Evolutionary conservation across 306 rosid species (phyloP).

Genomic region (Corylus americana): DNA sequence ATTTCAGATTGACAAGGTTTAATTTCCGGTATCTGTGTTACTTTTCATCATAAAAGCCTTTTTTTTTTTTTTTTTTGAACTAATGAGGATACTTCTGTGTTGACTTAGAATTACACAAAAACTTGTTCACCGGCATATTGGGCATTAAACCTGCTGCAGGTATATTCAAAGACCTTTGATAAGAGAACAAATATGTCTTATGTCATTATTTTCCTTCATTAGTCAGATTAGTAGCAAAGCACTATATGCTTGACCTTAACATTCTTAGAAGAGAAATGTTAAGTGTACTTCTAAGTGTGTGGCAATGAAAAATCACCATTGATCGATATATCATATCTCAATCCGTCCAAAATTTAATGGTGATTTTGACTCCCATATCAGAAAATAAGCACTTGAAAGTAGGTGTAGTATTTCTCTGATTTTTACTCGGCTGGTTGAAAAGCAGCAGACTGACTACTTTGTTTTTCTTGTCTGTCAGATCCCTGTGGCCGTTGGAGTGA

Average conservation of each 20-base stretch:
- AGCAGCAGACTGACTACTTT: background rate
- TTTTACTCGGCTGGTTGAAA: background rate
- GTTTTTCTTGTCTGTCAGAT: slow-evolving; percentile 43
- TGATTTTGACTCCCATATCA: too few relatives aligned
- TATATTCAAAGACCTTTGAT: slow-evolving; percentile 5
- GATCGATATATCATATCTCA: too few relatives aligned
- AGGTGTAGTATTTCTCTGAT: too few relatives aligned
- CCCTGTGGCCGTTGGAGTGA: slow-evolving; percentile 72
- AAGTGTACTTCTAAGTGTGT: too few relatives aligned
- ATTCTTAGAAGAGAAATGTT: background rate
- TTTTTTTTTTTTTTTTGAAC: slow-evolving; percentile 7
- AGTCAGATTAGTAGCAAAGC: background rate
- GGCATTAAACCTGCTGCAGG: slow-evolving; percentile 59
- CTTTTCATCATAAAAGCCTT: background rate
- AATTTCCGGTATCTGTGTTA: background rate
- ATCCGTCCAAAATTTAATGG: too few relatives aligned
- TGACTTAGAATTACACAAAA: slow-evolving; percentile 45
- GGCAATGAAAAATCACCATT: too few relatives aligned
- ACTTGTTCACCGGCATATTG: slow-evolving; percentile 57
- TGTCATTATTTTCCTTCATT: background rate
- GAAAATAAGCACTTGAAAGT: too few relatives aligned
- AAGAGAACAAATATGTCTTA: background rate
- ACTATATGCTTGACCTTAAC: background rate
- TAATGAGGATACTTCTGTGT: background rate
- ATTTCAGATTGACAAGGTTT: slow-evolving; percentile 74